Base-by-base conservation (phyloP, 2,329 filamentous ascomycete genomes). In the Chaetomium strumarium region DNA sequence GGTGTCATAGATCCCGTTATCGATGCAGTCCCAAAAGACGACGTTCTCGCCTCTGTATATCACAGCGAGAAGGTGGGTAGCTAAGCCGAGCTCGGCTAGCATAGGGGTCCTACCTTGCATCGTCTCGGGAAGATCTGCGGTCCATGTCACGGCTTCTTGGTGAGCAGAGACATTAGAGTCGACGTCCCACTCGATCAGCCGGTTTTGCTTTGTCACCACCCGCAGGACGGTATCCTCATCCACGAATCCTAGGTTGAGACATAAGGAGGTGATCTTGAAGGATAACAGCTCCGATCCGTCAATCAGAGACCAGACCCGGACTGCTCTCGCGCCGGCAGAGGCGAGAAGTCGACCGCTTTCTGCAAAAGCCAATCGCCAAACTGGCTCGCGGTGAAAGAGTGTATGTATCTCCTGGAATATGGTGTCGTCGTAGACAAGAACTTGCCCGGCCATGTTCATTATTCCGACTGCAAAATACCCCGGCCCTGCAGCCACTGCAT, bases 31-130 rank as follows among this genome's bases (percentile, higher is more conserved):
- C 63, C 62, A 64, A 0, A 64, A 36, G 1, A 64, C n/a, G 3
- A 67, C 58, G 10, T 63, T 53, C 34, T 64, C 51, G 1, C 62
- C 63, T 8, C 55, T 44, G 29, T 68, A 68, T n/a, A 63, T 37
- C 9, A 66, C 51, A 5, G 58, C 61, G 2, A 68, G 49, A 1
- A 67, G 58, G 2, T 56, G 46, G 1, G 47, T 49, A 9, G 57
- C 53, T 0, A 46, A 17, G 5, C 56, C 49, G 8, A 66, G 52
- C 1, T 52, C 53, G 1, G 56, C 55, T 0, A 56, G 48, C 9
- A 41, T 60, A 1, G 64, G 63, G 4, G 17, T 29, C 29, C 61
- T 55, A 39, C 37, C 42, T 7, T 49, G 48, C 31, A 58, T 43
- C 1, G 5, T 55, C 24, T 60, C 58, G 16, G 46, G 55, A 2